These are phyloP conservation scores for Primulina tabacum DNA, from an alignment of 257 asterid species.

Conservation along the genomic window DNA sequence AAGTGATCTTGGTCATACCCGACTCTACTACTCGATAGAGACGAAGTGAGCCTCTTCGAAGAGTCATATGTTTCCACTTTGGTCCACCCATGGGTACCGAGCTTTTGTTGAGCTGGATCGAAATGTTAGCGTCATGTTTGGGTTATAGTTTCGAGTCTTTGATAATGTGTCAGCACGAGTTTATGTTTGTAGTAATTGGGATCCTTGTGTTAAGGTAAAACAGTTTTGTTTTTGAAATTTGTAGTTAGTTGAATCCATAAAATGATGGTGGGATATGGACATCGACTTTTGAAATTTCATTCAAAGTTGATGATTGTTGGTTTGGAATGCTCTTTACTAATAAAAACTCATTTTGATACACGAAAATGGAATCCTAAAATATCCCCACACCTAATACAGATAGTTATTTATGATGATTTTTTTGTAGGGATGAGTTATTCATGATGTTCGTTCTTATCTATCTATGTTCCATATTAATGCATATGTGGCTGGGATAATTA, in stretches of 20 bases:
- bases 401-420: too few species aligned
- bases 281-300: too few species aligned
- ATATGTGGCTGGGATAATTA: too few species aligned
- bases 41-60: not conserved
- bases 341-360: too few species aligned
- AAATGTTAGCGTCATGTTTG: not conserved
- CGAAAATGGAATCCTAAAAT: too few species aligned
- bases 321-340: not conserved
- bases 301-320: too few species aligned
- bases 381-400: too few species aligned
- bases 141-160: not conserved
- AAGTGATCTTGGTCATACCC: slow-evolving; percentile 25
- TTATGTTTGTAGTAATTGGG: not conserved
- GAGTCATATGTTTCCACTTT: too few species aligned
- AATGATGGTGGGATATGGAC: not conserved
- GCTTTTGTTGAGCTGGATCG: not conserved
- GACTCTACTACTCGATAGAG: not conserved
- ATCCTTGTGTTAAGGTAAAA: not conserved
- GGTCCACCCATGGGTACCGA: not conserved
- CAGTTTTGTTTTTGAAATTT: not conserved
- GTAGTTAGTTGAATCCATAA: not conserved
- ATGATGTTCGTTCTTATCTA: too few species aligned
- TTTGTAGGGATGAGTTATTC: too few species aligned
- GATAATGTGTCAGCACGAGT: not conserved
- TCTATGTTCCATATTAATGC: too few species aligned